Conservation (phyloP, 768 basidiomycete species). For the Pisolithus tinctorius region DNA sequence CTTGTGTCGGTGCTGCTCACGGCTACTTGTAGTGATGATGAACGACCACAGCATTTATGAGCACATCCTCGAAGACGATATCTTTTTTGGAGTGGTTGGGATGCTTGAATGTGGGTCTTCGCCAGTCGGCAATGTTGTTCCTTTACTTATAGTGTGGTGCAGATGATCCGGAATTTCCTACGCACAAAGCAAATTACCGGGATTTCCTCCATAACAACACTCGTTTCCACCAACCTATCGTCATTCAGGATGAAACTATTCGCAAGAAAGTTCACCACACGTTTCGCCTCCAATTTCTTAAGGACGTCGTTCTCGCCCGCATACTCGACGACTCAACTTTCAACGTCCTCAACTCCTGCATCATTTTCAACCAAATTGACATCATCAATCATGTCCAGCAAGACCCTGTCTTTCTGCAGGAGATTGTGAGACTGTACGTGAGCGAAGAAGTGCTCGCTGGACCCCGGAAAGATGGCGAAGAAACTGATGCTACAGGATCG, state of each 20-base stretch:
- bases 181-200: constrained; percentile 95
- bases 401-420: constrained; percentile 67
- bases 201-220: constrained; percentile 80
- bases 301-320: constrained; percentile 95
- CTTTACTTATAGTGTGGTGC: constrained; percentile 13
- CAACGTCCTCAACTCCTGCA: constrained; percentile 93
- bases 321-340: constrained; percentile 94
- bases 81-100: constrained; percentile 89
- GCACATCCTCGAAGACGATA: constrained; percentile 86
- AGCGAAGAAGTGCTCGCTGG: constrained; percentile 58
- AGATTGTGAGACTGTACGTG: constrained; percentile 72
- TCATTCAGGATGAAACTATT: constrained; percentile 67
- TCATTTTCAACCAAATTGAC: constrained; percentile 99
- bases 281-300: constrained; percentile 94
- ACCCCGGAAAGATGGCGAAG: constrained; percentile 26
- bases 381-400: constrained; percentile 87
- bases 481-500: constrained; percentile 33
- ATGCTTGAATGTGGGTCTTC: constrained; percentile 89
- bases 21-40: constrained; percentile 61
- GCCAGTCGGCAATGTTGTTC: constrained; percentile 2
- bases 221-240: constrained; percentile 86
- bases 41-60: constrained; percentile 95
- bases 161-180: constrained; percentile 97
- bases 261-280: constrained; percentile 93
- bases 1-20: neutral